phyloP scores from a whole-genome alignment of 768 basidiomycete species.

The Symmetrospora coprosmae region DNA sequence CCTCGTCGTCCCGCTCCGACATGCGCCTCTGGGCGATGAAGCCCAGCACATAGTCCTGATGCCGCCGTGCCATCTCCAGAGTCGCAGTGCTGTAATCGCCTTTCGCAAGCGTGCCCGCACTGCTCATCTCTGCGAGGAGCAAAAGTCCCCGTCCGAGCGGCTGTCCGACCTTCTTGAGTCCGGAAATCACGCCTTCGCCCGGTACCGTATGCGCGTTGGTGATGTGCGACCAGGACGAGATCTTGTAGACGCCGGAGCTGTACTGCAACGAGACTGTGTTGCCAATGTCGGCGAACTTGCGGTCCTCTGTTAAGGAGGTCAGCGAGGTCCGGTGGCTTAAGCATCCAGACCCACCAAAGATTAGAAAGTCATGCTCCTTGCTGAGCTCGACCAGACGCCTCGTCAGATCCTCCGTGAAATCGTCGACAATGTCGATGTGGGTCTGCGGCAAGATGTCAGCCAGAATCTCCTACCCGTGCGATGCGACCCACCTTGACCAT shows the following conservation, averaged over 20 bases:
- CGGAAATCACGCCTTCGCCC: constrained; percentile 85
- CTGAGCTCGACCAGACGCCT: constrained; percentile 56
- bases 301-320: constrained; percentile 49
- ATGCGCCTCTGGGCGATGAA: constrained; percentile 84
- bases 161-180: constrained; percentile 69
- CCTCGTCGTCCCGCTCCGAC: constrained; percentile 50
- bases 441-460: constrained; percentile 48
- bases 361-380: constrained; percentile 72
- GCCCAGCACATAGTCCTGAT: constrained; percentile 75
- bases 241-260: constrained; percentile 77
- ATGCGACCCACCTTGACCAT: constrained; percentile 63
- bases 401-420: constrained; percentile 64
- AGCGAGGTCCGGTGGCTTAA: not conserved
- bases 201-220: constrained; percentile 94
- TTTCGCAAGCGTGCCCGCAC: constrained; percentile 65
- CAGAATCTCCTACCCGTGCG: not conserved
- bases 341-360: constrained; percentile 45
- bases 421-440: constrained; percentile 87
- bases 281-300: constrained; percentile 98
- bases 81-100: constrained; percentile 72
- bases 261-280: constrained; percentile 95
- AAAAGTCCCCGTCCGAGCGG: constrained; percentile 74
- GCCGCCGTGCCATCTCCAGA: constrained; percentile 68
- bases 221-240: constrained; percentile 88
- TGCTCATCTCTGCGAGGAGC: constrained; percentile 92